Percentiles rank a stretch among this genome's conserved stretches.
Evolutionary conservation across 805 yeast genomes (phyloP).

Genomic region (Blastobotrys robertii): DNA sequence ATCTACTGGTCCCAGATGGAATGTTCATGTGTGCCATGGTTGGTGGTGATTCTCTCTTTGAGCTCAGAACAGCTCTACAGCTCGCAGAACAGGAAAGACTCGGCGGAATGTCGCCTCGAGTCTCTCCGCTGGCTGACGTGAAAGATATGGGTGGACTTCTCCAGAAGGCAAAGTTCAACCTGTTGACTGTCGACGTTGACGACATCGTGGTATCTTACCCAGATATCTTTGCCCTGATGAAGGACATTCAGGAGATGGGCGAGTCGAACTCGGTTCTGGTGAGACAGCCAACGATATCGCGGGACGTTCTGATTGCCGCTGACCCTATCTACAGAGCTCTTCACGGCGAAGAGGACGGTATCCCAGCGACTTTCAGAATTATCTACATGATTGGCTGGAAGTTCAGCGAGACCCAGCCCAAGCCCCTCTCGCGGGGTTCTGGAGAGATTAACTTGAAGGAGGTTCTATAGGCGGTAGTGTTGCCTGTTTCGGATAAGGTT

Average conservation of each 20-base stretch:
- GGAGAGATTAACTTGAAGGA: slow-evolving; percentile 64
- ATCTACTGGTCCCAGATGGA: slow-evolving; percentile 66
- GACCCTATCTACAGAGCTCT: slow-evolving; percentile 62
- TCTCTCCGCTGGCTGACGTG: slow-evolving; percentile 72
- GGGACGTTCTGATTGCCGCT: slow-evolving; percentile 65
- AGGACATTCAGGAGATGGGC: slow-evolving; percentile 74
- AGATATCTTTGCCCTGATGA: slow-evolving; percentile 52
- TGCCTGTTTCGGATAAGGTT: too few species aligned
- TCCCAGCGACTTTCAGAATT: slow-evolving; percentile 76
- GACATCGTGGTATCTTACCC: slow-evolving; percentile 76
- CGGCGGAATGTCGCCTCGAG: slow-evolving; percentile 73
- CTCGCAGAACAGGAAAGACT: slow-evolving; percentile 71
- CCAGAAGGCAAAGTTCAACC: slow-evolving; percentile 66
- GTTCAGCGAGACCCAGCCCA: slow-evolving; percentile 55
- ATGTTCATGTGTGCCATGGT: slow-evolving; percentile 71
- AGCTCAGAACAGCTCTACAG: slow-evolving; percentile 68
- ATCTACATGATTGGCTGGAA: slow-evolving; percentile 89
- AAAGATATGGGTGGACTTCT: slow-evolving; percentile 65
- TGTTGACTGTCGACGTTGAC: slow-evolving; percentile 77
- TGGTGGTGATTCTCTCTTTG: slow-evolving; percentile 81
- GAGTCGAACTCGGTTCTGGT: slow-evolving; percentile 58
- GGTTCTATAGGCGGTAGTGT: slow-evolving; percentile 26
- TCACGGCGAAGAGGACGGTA: slow-evolving; percentile 54
- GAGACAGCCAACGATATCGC: slow-evolving; percentile 35
- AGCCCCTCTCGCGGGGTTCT: slow-evolving; percentile 64